phyloP scores from a whole-genome alignment of 495 filamentous ascomycete genomes.

The Friedmanniomyces simplex region DNA sequence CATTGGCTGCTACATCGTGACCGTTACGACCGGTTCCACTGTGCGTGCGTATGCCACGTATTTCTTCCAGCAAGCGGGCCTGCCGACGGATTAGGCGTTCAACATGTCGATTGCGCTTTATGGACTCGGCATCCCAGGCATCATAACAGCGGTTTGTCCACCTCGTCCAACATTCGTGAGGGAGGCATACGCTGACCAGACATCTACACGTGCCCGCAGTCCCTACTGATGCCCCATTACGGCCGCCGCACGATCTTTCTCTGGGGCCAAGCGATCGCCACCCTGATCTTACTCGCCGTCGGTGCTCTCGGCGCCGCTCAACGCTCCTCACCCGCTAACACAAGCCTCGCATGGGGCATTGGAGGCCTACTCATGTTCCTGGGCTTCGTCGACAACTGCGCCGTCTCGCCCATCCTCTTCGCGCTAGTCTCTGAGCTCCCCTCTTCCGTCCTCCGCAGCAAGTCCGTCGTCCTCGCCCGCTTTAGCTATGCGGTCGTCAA shows the following conservation, averaged over 20 bases:
- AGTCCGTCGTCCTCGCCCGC: neutral
- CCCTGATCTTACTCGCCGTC: neutral
- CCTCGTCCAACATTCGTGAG: neutral
- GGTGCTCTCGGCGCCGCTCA: neutral
- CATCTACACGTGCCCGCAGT: neutral
- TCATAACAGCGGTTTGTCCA: neutral
- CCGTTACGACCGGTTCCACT: neutral
- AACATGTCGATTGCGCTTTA: slow-evolving; percentile 16
- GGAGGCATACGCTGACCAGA: neutral
- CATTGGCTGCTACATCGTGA: neutral
- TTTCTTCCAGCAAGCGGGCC: slow-evolving; percentile 61
- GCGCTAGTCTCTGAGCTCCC: neutral
- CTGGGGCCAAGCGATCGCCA: neutral
- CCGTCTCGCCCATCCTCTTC: neutral
- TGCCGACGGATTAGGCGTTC: slow-evolving; percentile 17
- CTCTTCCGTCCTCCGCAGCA: neutral
- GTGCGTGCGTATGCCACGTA: slow-evolving; percentile 29
- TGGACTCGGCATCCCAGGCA: neutral
- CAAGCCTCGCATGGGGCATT: neutral
- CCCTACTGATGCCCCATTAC: neutral
- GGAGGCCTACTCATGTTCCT: neutral
- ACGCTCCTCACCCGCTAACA: neutral
- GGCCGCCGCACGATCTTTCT: neutral
- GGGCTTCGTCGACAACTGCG: neutral
- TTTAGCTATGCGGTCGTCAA: neutral